A percentile compares a stretch with the other conserved stretches of the same genome.
phyloP scores from a whole-genome alignment of 768 basidiomycete species.

The Daedaleopsis nitida region DNA sequence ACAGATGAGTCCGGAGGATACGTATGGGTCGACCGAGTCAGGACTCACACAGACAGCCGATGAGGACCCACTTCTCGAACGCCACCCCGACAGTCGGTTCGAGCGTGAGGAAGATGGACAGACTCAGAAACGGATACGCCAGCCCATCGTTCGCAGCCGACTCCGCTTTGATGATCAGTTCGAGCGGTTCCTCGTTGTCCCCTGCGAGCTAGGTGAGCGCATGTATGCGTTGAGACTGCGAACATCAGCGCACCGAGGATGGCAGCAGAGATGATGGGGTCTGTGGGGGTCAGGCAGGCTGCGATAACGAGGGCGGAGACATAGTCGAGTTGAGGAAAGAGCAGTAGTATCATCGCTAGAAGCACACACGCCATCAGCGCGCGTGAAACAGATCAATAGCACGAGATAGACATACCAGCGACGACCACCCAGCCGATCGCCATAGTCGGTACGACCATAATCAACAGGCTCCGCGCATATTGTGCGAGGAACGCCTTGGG shows the following conservation, averaged over 20 bases:
- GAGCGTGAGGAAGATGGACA: constrained; percentile 83
- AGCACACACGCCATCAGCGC: neutral
- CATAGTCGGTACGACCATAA: constrained; percentile 84
- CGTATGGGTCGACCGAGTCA: neutral
- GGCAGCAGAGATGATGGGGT: constrained; percentile 78
- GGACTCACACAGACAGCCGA: constrained; percentile 77
- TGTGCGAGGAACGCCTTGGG: constrained; percentile 82
- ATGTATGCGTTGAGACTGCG: neutral
- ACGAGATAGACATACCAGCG: constrained; percentile 62
- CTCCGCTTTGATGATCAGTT: constrained; percentile 84
- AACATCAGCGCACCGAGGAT: constrained; percentile 55
- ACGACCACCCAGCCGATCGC: constrained; percentile 82
- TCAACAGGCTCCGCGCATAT: constrained; percentile 69
- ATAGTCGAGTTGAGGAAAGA: constrained; percentile 74
- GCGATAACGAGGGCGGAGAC: constrained; percentile 58
- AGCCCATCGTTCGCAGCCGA: constrained; percentile 96
- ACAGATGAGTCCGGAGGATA: neutral
- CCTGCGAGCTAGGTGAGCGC: constrained; percentile 39
- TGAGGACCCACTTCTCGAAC: constrained; percentile 81
- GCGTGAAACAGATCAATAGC: too few relatives aligned
- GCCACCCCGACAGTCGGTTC: constrained; percentile 65
- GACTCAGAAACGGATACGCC: constrained; percentile 88
- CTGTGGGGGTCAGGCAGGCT: constrained; percentile 1
- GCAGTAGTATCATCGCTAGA: constrained; percentile 64
- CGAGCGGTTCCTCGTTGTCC: constrained; percentile 65